Conservation (phyloP, 2,329 filamentous ascomycete species). For the Botrytis tulipae region DNA sequence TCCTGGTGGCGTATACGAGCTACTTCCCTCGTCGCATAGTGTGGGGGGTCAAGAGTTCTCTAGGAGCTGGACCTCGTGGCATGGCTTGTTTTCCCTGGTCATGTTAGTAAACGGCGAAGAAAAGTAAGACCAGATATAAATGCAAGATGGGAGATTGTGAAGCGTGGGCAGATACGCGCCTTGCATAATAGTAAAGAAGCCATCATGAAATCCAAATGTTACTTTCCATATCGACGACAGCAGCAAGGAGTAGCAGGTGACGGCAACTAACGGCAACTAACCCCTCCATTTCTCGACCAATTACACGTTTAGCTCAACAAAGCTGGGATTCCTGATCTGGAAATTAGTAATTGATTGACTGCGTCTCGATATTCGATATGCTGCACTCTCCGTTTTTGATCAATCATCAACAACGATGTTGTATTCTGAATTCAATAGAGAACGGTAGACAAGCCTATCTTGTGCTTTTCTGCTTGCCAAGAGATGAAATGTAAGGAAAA, state of each 20-base stretch:
- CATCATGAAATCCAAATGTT: conserved; percentile 8
- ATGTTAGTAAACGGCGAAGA: background rate
- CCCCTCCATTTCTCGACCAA: background rate
- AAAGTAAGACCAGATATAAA: conserved; percentile 4
- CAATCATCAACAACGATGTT: conserved; percentile 5
- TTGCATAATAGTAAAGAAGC: conserved; percentile 1
- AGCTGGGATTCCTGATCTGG: background rate
- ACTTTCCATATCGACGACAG: background rate
- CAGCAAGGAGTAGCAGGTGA: background rate
- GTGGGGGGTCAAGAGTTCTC: conserved; percentile 26
- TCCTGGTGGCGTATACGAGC: conserved; percentile 16
- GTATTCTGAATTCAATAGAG: conserved; percentile 6
- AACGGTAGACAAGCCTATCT: background rate
- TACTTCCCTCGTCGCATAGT: conserved; percentile 19
- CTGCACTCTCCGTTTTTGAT: background rate
- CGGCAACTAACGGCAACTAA: background rate
- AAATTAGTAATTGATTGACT: conserved; percentile 3
- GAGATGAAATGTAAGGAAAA: conserved; percentile 11
- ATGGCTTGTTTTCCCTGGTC: conserved; percentile 22
- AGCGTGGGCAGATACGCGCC: conserved; percentile 6
- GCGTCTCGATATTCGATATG: background rate
- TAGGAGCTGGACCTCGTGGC: conserved; percentile 30
- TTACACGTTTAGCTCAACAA: background rate
- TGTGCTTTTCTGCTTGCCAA: conserved; percentile 6
- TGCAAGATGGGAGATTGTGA: conserved; percentile 21